phyloP scores from a whole-genome alignment of 306 rosid species.

The Cucumis sativus region DNA sequence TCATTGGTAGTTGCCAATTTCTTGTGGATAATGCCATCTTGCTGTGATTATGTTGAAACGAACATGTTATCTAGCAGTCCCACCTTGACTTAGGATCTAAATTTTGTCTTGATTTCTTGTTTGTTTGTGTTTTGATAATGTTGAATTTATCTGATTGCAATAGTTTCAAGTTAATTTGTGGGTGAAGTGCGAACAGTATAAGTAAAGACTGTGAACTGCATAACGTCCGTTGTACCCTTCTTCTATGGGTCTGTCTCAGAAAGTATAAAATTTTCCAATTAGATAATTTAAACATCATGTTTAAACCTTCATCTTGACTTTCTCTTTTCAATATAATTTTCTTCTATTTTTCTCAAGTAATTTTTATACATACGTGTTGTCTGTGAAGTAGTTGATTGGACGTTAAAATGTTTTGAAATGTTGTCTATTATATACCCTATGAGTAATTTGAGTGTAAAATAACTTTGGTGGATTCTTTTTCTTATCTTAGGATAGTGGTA shows the following conservation, averaged over 20 bases:
- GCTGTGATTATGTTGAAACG: neutral
- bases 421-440: neutral
- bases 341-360: neutral
- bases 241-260: neutral
- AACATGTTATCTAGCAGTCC: neutral
- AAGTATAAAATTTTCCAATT: neutral
- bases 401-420: neutral
- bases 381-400: no score
- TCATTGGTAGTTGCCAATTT: neutral
- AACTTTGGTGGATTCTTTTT: neutral
- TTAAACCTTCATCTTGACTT: neutral
- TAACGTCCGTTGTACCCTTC: neutral
- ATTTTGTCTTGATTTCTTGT: neutral
- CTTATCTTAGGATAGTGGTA: neutral
- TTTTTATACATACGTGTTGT: no score
- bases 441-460: neutral
- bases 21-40: neutral
- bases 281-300: neutral
- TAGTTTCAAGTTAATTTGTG: neutral
- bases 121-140: neutral
- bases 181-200: neutral
- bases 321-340: neutral
- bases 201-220: neutral
- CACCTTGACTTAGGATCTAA: neutral
- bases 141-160: neutral